phyloP scores from a whole-genome alignment of 2,329 filamentous ascomycete genomes.

The Ascochyta koolunga region DNA sequence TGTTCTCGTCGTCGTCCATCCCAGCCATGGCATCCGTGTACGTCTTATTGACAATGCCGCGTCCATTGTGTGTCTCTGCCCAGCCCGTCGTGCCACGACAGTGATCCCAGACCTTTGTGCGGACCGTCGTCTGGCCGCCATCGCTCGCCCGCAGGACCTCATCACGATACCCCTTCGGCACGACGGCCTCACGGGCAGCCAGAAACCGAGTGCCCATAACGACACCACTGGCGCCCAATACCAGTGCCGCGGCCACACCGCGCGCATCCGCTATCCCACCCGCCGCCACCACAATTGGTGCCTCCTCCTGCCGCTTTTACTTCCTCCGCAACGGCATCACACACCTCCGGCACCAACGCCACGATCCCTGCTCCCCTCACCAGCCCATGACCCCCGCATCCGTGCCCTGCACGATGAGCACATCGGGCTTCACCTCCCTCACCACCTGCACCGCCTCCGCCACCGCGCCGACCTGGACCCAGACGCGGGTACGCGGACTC shows the following conservation, averaged over 20 bases:
- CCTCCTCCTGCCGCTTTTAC: slow-evolving; percentile 23
- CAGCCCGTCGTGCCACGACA: slow-evolving; percentile 64
- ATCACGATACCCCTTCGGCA: slow-evolving; percentile 55
- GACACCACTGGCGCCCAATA: slow-evolving; percentile 60
- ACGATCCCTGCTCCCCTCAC: slow-evolving; percentile 62
- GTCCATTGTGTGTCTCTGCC: slow-evolving; percentile 63
- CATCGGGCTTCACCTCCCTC: slow-evolving; percentile 58
- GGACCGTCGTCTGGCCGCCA: slow-evolving; percentile 58
- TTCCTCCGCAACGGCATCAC: slow-evolving; percentile 53
- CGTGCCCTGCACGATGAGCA: slow-evolving; percentile 66
- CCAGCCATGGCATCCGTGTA: slow-evolving; percentile 51
- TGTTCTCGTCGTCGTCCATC: slow-evolving; percentile 53
- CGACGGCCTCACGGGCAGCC: slow-evolving; percentile 56
- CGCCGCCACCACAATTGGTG: slow-evolving; percentile 57
- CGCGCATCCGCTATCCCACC: slow-evolving; percentile 67
- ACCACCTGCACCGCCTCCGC: slow-evolving; percentile 60
- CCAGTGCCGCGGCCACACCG: slow-evolving; percentile 63
- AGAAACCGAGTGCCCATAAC: slow-evolving; percentile 71
- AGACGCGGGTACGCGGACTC: slow-evolving; percentile 55
- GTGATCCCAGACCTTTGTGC: slow-evolving; percentile 59
- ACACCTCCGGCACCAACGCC: slow-evolving; percentile 64
- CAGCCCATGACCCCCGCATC: slow-evolving; percentile 71
- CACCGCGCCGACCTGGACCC: slow-evolving; percentile 68
- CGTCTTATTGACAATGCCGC: slow-evolving; percentile 64
- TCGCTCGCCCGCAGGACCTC: slow-evolving; percentile 56